Conservation (phyloP, 352 stramenopile genomes). For the Pythium folliculosum region DNA sequence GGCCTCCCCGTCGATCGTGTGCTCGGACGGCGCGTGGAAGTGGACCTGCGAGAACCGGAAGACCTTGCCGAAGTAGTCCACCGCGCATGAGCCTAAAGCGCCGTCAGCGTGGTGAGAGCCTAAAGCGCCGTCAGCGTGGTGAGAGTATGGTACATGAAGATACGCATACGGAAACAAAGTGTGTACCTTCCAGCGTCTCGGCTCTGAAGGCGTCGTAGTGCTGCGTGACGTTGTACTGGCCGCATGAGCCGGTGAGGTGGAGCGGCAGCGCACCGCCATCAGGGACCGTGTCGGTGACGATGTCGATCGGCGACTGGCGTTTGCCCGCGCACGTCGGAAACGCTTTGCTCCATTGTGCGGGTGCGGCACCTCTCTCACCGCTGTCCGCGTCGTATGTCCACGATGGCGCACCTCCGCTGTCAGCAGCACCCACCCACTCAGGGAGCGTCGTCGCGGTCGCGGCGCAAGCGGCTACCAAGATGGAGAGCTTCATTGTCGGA, state of each 20-base stretch:
- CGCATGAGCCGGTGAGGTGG: slow-evolving; percentile 22
- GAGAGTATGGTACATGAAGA: no score
- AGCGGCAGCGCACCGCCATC: slow-evolving; percentile 5
- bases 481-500: neutral
- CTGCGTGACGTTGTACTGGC: slow-evolving; percentile 23
- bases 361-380: neutral
- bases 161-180: no score
- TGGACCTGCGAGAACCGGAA: slow-evolving; percentile 46
- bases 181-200: no score
- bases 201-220: slow-evolving; percentile 27
- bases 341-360: slow-evolving; percentile 24
- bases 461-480: neutral
- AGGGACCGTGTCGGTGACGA: neutral
- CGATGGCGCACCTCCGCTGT: no score
- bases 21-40: slow-evolving; percentile 46
- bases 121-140: no score
- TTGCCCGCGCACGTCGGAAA: slow-evolving; percentile 28
- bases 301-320: slow-evolving; percentile 36
- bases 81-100: neutral
- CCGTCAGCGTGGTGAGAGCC: neutral
- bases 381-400: neutral
- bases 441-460: neutral
- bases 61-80: slow-evolving; percentile 16
- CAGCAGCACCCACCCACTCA: neutral
- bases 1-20: slow-evolving; percentile 37